Conservation (phyloP, 1,139 yeast genomes). For the Geotrichum siamense region DNA sequence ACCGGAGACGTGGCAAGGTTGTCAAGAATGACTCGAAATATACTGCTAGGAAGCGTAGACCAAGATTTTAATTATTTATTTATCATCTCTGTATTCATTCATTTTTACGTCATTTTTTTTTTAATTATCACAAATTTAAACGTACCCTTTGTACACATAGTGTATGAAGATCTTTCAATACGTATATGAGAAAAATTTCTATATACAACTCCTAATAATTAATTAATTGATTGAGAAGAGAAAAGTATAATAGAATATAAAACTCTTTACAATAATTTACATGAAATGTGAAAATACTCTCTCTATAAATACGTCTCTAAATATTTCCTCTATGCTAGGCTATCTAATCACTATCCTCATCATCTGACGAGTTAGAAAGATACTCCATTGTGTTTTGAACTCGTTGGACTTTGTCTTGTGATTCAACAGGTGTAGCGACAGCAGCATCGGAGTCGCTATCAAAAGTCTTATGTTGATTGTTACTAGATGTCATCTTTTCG, state of each 20-base stretch:
- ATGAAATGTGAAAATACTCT: too few relatives aligned
- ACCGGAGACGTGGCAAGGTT: conserved; percentile 82
- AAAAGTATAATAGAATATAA: too few relatives aligned
- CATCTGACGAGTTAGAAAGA: conserved; percentile 4
- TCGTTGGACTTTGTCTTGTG: neutral
- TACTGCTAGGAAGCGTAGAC: conserved; percentile 88
- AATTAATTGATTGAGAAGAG: too few relatives aligned
- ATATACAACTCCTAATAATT: too few relatives aligned
- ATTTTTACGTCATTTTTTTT: too few relatives aligned
- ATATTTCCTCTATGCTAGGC: neutral
- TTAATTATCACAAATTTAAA: too few relatives aligned
- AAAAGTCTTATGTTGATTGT: conserved; percentile 7
- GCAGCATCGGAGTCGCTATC: conserved; percentile 8
- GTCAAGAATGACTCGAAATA: conserved; percentile 89
- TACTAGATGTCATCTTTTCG: neutral
- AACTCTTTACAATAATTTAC: too few relatives aligned
- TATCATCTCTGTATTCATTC: too few relatives aligned
- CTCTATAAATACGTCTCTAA: neutral
- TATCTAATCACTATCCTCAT: conserved; percentile 13
- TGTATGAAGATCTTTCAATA: too few relatives aligned
- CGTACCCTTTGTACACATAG: too few relatives aligned
- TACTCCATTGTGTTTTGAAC: neutral
- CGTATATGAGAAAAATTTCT: too few relatives aligned
- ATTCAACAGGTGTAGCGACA: neutral
- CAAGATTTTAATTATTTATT: conserved; percentile 49